Conservation (phyloP, 768 basidiomycete genomes). For the Roridomyces roridus region DNA sequence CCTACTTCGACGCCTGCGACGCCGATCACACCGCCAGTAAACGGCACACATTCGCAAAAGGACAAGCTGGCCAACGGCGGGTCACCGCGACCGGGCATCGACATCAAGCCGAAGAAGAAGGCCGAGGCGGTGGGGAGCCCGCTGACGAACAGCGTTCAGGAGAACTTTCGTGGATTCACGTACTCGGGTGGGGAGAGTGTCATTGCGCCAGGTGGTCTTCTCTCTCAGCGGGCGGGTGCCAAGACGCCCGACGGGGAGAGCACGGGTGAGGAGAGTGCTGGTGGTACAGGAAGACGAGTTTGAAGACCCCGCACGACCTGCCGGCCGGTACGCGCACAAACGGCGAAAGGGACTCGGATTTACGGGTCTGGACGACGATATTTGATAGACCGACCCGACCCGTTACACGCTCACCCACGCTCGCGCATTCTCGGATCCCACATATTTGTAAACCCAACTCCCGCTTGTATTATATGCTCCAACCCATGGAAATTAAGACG, state of each 20-base stretch:
- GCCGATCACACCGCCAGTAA: slow-evolving; percentile 16
- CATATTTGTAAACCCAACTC: slow-evolving; percentile 15
- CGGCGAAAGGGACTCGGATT: slow-evolving; percentile 55
- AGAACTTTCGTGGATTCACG: slow-evolving; percentile 96
- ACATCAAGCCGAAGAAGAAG: slow-evolving; percentile 59
- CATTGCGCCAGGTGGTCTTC: slow-evolving; percentile 47
- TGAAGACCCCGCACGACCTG: slow-evolving; percentile 66
- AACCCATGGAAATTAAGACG: not conserved
- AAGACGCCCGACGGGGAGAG: slow-evolving; percentile 28
- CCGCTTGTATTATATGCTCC: slow-evolving; percentile 18
- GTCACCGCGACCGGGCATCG: slow-evolving; percentile 45
- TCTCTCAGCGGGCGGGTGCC: slow-evolving; percentile 31
- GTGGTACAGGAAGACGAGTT: slow-evolving; percentile 78
- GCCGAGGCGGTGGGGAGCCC: slow-evolving; percentile 62
- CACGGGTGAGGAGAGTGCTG: slow-evolving; percentile 56
- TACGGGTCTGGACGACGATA: slow-evolving; percentile 46
- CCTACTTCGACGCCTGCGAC: slow-evolving; percentile 15
- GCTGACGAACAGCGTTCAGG: slow-evolving; percentile 91
- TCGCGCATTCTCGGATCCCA: not conserved
- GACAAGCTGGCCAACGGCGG: slow-evolving; percentile 25
- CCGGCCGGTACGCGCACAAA: slow-evolving; percentile 72
- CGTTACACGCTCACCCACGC: not conserved
- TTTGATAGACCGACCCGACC: slow-evolving; percentile 11
- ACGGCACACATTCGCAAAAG: slow-evolving; percentile 24
- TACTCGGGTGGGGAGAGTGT: slow-evolving; percentile 80